A percentile compares a stretch with the other conserved stretches of the same genome.
These are phyloP conservation scores for Fragilaria radians DNA, from an alignment of 108 stramenopile species.

Conservation along the genomic window DNA sequence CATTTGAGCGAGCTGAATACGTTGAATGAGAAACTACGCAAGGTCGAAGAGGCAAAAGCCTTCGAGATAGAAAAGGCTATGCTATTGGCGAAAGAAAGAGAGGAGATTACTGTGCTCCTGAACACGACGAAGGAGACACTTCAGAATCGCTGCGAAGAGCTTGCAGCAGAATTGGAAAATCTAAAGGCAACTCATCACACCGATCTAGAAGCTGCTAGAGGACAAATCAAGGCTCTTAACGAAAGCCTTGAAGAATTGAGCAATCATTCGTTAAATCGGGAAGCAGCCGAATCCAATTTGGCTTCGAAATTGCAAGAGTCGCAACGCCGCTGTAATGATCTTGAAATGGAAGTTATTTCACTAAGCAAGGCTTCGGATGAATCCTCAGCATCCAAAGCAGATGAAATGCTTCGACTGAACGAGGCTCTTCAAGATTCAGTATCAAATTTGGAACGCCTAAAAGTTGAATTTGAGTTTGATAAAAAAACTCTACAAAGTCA, in stretches of 20 bases:
- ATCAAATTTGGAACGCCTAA: background rate
- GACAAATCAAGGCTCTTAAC: background rate
- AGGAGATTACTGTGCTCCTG: background rate
- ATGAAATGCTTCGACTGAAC: background rate
- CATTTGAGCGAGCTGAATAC: background rate
- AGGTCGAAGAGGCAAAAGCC: background rate
- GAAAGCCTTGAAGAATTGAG: background rate
- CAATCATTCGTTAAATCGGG: background rate
- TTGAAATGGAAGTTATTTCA: background rate
- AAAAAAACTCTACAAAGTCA: background rate
- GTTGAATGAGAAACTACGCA: background rate
- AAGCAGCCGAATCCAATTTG: background rate
- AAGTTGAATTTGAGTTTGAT: background rate
- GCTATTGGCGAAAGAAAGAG: background rate
- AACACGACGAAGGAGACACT: background rate
- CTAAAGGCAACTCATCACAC: background rate
- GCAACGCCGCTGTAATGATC: background rate
- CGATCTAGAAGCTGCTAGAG: background rate
- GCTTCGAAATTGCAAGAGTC: background rate
- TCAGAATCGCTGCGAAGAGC: background rate
- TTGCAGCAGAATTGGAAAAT: background rate
- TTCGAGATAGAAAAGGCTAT: background rate
- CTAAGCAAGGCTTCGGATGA: background rate
- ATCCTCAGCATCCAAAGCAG: background rate
- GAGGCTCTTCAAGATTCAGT: background rate